These are phyloP conservation scores for Fusarium nematophilum DNA, from an alignment of 2,329 filamentous ascomycete species.

Conservation along the genomic window DNA sequence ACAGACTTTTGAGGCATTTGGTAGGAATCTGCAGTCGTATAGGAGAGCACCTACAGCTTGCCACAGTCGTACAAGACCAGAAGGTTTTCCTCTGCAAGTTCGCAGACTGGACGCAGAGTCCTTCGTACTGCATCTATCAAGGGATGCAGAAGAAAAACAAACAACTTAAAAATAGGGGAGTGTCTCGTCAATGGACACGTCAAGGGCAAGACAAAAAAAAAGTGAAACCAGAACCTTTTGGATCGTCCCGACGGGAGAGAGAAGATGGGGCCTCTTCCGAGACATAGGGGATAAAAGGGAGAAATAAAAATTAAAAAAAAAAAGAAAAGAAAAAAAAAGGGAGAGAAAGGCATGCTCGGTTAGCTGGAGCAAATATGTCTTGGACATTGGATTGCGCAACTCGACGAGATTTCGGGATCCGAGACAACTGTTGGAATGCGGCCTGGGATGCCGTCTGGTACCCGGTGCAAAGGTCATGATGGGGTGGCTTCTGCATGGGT, in stretches of 20 bases:
- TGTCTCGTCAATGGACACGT: slow-evolving; percentile 6
- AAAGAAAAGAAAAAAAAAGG: too few species aligned
- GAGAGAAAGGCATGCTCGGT: slow-evolving; percentile 14
- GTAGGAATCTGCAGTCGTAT: too few species aligned
- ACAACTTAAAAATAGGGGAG: slow-evolving; percentile 4
- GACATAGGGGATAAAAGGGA: too few species aligned
- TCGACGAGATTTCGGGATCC: neutral
- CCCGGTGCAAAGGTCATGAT: neutral
- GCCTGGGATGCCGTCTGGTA: neutral
- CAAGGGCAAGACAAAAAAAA: slow-evolving; percentile 3
- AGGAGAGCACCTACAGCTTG: too few species aligned
- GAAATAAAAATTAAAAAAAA: too few species aligned
- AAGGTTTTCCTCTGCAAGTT: too few species aligned
- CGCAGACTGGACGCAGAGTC: too few species aligned
- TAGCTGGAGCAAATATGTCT: slow-evolving; percentile 12
- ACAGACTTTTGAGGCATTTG: slow-evolving; percentile 14
- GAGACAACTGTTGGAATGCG: slow-evolving; percentile 5
- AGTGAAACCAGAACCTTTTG: slow-evolving; percentile 9
- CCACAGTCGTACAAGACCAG: too few species aligned
- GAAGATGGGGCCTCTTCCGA: slow-evolving; percentile 11
- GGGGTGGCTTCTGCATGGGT: neutral
- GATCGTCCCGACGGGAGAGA: slow-evolving; percentile 32
- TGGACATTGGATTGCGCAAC: slow-evolving; percentile 6
- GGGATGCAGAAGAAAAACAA: neutral
- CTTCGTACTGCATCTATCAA: neutral